Percentiles rank a stretch among this genome's conserved stretches.
phyloP scores from a whole-genome alignment of 768 basidiomycete species.

The Trametes gibbosa region DNA sequence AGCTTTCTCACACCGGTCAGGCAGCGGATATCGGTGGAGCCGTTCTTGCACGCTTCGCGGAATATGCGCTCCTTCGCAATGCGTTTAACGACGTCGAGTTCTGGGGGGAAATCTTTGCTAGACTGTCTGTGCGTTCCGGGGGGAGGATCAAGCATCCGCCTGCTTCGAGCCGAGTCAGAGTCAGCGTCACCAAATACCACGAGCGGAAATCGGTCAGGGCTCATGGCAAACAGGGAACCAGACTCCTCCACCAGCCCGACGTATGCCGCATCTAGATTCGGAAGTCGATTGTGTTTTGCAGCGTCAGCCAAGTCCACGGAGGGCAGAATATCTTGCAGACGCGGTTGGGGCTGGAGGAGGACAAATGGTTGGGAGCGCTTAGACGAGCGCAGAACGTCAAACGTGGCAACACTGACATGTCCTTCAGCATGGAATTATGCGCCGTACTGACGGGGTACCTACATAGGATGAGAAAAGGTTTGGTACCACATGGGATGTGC shows the following conservation, averaged over 20 bases:
- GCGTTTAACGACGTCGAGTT: conserved; percentile 43
- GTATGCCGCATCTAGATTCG: conserved; percentile 66
- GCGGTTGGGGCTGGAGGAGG: conserved; percentile 82
- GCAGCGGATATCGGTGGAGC: conserved; percentile 49
- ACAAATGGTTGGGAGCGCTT: conserved; percentile 65
- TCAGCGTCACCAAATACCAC: conserved; percentile 64
- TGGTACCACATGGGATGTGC: conserved; percentile 55
- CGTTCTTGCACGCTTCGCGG: conserved; percentile 38
- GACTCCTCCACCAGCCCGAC: conserved; percentile 75
- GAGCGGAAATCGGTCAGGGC: conserved; percentile 75
- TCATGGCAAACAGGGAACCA: conserved; percentile 82
- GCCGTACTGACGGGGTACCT: conserved; percentile 25
- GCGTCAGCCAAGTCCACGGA: conserved; percentile 33
- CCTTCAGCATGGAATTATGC: neutral
- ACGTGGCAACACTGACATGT: conserved; percentile 67
- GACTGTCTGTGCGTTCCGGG: conserved; percentile 23
- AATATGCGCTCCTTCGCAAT: conserved; percentile 38
- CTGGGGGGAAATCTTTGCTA: conserved; percentile 35
- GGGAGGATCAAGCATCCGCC: conserved; percentile 34
- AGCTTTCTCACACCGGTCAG: conserved; percentile 59
- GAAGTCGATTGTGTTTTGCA: conserved; percentile 40
- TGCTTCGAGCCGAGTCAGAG: neutral
- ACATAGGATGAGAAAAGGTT: conserved; percentile 68
- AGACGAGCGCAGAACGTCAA: conserved; percentile 62
- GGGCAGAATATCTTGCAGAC: conserved; percentile 70